phyloP scores from a whole-genome alignment of 2,329 filamentous ascomycete species.

The Curvularia hawaiiensis region DNA sequence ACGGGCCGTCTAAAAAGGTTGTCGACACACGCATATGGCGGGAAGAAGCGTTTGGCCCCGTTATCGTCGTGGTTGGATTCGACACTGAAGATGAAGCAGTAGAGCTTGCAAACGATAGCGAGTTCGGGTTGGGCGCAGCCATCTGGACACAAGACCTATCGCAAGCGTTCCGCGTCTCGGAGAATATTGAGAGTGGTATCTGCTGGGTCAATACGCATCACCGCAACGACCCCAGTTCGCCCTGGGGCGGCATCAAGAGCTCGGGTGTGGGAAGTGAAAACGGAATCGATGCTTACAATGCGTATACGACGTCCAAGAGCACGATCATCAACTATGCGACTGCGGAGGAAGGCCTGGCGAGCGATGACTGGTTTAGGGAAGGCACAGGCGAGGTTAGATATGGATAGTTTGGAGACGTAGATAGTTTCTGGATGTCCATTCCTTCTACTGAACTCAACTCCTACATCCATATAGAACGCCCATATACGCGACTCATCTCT shows the following conservation, averaged over 20 bases:
- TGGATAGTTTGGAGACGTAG: constrained; percentile 42
- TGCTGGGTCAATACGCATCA: constrained; percentile 63
- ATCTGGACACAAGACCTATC: constrained; percentile 58
- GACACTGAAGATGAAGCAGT: constrained; percentile 55
- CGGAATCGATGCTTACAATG: constrained; percentile 59
- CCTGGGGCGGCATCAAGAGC: constrained; percentile 69
- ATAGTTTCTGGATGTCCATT: neutral
- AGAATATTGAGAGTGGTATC: constrained; percentile 56
- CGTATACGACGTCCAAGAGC: constrained; percentile 63
- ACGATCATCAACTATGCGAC: constrained; percentile 72
- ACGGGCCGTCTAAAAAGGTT: constrained; percentile 37
- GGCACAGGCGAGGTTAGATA: constrained; percentile 63
- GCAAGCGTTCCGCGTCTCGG: constrained; percentile 55
- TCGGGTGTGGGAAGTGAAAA: constrained; percentile 75
- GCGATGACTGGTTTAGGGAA: constrained; percentile 73
- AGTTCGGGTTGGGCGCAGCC: constrained; percentile 58
- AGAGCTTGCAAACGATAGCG: constrained; percentile 55
- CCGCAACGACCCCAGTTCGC: constrained; percentile 72
- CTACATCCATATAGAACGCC: neutral
- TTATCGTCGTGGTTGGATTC: constrained; percentile 57
- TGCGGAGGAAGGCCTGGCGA: constrained; percentile 55
- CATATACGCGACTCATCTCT: too few relatives aligned
- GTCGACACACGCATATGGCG: constrained; percentile 47
- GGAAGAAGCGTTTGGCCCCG: constrained; percentile 59
- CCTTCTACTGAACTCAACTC: neutral